These are phyloP conservation scores for Guillardia theta DNA, from an alignment of 78 protist genomes.

Conservation along the genomic window DNA sequence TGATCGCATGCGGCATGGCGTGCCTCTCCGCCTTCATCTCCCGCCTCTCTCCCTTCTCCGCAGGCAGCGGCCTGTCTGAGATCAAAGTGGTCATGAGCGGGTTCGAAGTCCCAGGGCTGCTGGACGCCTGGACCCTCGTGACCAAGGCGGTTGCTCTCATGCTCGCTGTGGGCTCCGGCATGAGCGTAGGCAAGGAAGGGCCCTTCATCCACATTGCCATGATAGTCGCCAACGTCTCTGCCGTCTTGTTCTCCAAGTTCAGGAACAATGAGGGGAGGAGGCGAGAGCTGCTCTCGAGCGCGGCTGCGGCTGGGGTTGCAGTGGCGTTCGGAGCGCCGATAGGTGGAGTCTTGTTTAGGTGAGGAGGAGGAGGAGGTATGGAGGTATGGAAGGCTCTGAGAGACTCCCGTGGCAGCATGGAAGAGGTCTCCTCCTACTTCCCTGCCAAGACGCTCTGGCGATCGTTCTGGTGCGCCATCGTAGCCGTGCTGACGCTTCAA, in stretches of 20 bases:
- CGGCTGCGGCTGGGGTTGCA: slow-evolving; percentile 11
- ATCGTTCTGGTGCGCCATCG: slow-evolving; percentile 60
- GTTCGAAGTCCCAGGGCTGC: not conserved
- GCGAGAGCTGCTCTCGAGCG: not conserved
- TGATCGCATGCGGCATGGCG: not conserved
- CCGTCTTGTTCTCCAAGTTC: not conserved
- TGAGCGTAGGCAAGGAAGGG: slow-evolving; percentile 88
- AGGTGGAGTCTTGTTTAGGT: slow-evolving; percentile 8
- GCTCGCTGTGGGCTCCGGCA: slow-evolving; percentile 68
- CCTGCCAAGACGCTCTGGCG: slow-evolving; percentile 46
- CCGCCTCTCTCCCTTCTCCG: slow-evolving; percentile 29
- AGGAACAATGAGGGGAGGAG: not conserved
- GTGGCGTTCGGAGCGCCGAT: slow-evolving; percentile 25
- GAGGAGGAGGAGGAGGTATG: no score
- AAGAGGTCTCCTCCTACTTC: slow-evolving; percentile 31
- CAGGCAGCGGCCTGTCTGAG: slow-evolving; percentile 72
- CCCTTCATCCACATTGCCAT: slow-evolving; percentile 76
- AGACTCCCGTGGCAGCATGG: no score
- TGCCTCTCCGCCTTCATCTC: not conserved
- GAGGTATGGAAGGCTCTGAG: no score
- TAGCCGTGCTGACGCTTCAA: slow-evolving; percentile 6
- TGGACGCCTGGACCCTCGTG: slow-evolving; percentile 51
- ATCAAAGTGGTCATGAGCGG: slow-evolving; percentile 63
- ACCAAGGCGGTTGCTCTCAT: slow-evolving; percentile 52
- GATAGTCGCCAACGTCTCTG: not conserved